Base-by-base conservation (phyloP, 140 eudicot species). In the Flaveria floridana region DNA sequence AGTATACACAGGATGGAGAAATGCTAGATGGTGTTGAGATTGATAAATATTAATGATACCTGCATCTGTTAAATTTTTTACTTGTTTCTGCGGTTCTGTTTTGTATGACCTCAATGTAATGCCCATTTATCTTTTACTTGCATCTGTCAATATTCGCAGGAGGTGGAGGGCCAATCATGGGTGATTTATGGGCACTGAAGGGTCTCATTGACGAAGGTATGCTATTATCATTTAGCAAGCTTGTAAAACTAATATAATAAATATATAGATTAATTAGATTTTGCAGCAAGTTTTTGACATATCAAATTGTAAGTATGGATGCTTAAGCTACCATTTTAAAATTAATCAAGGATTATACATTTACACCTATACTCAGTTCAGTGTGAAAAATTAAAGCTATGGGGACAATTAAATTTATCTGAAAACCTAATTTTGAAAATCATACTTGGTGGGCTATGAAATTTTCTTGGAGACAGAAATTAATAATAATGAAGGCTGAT, bases 131-230 rank as follows among this genome's bases (percentile, higher is more conserved):
- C 58, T 70, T 2, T 55, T 21, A 1, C 23, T 21, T 21, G 23
- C 23, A 21, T 23, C 41, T 75, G 21, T 80, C 3, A 65, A 68
- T 70, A 26, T 64, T 76, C 21, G 53, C 80, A 94, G 99, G 97
- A 66, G 95, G 96, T 79, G 96, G 97, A 68, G 97, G 96, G 48
- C 91, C 95, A 72, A 90, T 94, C 65, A 90, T 94, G 99, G 96
- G 95, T 68, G 99, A 94, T 81, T 82, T 94, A 47, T 94, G 99
- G 99, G 99, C 99, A 52, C 76, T 94, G 68, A 90, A 94, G 79
- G 99, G 99, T 67, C 90, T 94, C 73, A 82, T 88, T 55, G 96
- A 88, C 39, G 99, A 94, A 88, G 99, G 99, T 90, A 79, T 47
- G 6, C 42, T 21, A 59, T 61, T 71, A 25, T 71, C 50, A 50